Conservation (phyloP, 352 stramenopile genomes). For the Pythium guiyangense region DNA sequence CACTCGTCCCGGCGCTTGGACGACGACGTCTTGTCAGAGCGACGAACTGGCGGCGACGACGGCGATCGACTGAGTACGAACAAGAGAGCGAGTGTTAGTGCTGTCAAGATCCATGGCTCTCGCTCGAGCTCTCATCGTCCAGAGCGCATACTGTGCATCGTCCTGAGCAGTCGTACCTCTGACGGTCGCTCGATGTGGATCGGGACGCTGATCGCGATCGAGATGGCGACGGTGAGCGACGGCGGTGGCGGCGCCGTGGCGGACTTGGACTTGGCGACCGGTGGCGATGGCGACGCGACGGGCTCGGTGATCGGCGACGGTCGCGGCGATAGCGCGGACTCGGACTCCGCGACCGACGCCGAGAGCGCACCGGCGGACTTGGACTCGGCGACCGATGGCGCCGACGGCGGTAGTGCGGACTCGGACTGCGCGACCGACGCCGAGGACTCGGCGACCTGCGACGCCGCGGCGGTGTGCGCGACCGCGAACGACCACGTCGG, state of each 20-base stretch:
- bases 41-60: too few species aligned
- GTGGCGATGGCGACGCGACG: slow-evolving; percentile 12
- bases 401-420: slow-evolving; percentile 4
- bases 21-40: too few species aligned
- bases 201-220: slow-evolving; percentile 13
- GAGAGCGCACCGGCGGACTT: neutral
- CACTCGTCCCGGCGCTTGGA: too few species aligned
- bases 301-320: neutral
- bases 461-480: neutral
- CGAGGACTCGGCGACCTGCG: slow-evolving; percentile 5
- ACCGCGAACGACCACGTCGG: slow-evolving; percentile 6
- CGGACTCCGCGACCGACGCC: neutral
- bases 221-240: slow-evolving; percentile 15
- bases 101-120: neutral
- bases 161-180: neutral
- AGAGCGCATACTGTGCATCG: neutral
- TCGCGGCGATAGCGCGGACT: neutral
- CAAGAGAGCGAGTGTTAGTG: neutral
- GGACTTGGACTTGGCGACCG: slow-evolving; percentile 15
- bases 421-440: slow-evolving; percentile 11
- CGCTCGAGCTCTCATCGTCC: too few species aligned
- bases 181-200: slow-evolving; percentile 8
- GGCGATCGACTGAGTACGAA: neutral
- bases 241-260: slow-evolving; percentile 17
- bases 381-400: slow-evolving; percentile 6